Evolutionary conservation across 1,284 basidiomycete genomes (phyloP), one percentile per base, ranked within the genome.

Genomic region (Leccinum pachyderme): DNA sequence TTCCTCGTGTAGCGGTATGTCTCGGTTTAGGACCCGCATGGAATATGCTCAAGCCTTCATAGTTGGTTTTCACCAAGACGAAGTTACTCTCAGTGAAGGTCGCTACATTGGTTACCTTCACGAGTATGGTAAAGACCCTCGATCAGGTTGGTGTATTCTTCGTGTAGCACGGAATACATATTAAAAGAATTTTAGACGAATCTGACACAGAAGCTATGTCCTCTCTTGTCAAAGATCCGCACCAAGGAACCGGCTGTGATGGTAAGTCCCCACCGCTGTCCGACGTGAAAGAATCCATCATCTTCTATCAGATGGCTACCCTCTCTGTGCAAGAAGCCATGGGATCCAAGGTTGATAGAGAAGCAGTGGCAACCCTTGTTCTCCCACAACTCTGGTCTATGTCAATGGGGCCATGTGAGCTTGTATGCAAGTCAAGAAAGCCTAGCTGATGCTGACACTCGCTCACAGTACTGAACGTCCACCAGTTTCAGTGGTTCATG

Each of bases 291-390:
- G 44, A 37, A 47, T 56, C 46, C 8, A 47, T 47, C 18, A 24
- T 55, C 33, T 32, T 37, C 52, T 51, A 39, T 59, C 58, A 93
- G 89, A 90, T 95, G 82, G 93, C 94, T 1, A 97, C 95, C 0
- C 76, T 98, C 43, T 87, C 85, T 8, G 95, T 99, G 0, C 95
- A 99, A 73, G 95, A 98, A 72, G 92, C 91, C 4, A 97, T 98
- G 93, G 93, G 95, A 2, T 81, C 86, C 63, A 99, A 98, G 71
- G 89, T 98, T 4, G 95, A 98, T 62, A 81, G 94, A 46, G 95
- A 98, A 73, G 93, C 95, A 4, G 90, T 98, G 15, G 96, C 96
- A 0, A 96, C 91, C 0, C 80, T 95, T 33, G 93, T 98, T 13
- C 77, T 98, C 15, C 95, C 95, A 12, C 95, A 98, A 63, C 75